Evolutionary conservation across 768 basidiomycete genomes (phyloP).

Genomic region (Artomyces pyxidatus): DNA sequence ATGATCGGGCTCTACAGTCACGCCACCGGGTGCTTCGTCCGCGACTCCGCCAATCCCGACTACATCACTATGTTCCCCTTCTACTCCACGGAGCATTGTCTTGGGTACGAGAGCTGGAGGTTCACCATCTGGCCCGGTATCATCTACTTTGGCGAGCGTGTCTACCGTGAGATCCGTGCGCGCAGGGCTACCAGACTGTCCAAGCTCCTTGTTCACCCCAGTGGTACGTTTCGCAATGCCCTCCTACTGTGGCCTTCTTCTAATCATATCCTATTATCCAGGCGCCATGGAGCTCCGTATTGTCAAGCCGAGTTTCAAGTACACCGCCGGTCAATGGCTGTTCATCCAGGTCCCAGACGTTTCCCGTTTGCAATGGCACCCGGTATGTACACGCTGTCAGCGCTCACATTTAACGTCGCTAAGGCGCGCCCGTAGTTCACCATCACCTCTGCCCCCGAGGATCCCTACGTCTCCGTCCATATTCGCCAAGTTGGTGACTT

Average conservation of each 20-base stretch:
- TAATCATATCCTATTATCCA: slow-evolving; percentile 19
- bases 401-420: too few species aligned
- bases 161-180: slow-evolving; percentile 78
- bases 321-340: slow-evolving; percentile 87
- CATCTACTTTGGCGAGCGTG: slow-evolving; percentile 80
- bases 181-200: slow-evolving; percentile 70
- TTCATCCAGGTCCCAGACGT: slow-evolving; percentile 86
- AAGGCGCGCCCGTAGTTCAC: slow-evolving; percentile 78
- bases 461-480: slow-evolving; percentile 87
- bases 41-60: slow-evolving; percentile 71
- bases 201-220: slow-evolving; percentile 85
- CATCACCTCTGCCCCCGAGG: slow-evolving; percentile 91
- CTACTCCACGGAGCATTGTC: slow-evolving; percentile 80
- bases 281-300: slow-evolving; percentile 93
- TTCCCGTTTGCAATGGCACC: slow-evolving; percentile 86
- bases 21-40: slow-evolving; percentile 93
- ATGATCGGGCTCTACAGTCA: slow-evolving; percentile 87
- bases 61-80: slow-evolving; percentile 71
- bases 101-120: slow-evolving; percentile 88
- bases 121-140: slow-evolving; percentile 91
- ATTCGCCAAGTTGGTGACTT: slow-evolving; percentile 92
- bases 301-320: slow-evolving; percentile 85
- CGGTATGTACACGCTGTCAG: slow-evolving; percentile 60
- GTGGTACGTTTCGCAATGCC: slow-evolving; percentile 41
- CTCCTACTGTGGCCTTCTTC: neutral